A percentile compares a stretch with the other conserved stretches of the same genome.
Evolutionary conservation across 352 stramenopile genomes (phyloP).

Genomic region (Globisporangium nodosum): DNA sequence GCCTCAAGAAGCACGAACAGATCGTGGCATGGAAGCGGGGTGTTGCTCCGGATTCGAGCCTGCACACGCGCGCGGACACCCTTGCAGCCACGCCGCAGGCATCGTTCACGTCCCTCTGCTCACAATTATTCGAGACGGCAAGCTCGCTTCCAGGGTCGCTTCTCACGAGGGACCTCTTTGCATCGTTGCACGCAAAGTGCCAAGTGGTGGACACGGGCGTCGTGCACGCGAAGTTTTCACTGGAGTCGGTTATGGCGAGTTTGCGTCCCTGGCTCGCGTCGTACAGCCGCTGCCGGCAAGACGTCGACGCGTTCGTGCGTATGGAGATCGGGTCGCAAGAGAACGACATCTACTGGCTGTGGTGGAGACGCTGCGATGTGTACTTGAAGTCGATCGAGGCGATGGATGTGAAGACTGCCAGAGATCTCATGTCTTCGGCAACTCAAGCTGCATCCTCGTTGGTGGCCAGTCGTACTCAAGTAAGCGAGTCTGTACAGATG

Average conservation of each 20-base stretch:
- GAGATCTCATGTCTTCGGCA: slow-evolving; percentile 3
- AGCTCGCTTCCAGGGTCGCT: slow-evolving; percentile 4
- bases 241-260: slow-evolving; percentile 20
- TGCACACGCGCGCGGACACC: slow-evolving; percentile 1
- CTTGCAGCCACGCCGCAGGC: slow-evolving; percentile 2
- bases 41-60: slow-evolving; percentile 17
- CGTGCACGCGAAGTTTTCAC: slow-evolving; percentile 15
- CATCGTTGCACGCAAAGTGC: slow-evolving; percentile 23
- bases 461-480: background rate
- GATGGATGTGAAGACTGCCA: background rate
- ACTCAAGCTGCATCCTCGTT: background rate
- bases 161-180: slow-evolving; percentile 17
- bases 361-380: slow-evolving; percentile 27
- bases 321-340: slow-evolving; percentile 12
- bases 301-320: slow-evolving; percentile 32
- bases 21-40: slow-evolving; percentile 35
- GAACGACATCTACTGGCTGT: slow-evolving; percentile 45
- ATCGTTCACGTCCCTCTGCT: slow-evolving; percentile 22
- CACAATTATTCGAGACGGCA: slow-evolving; percentile 10
- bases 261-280: slow-evolving; percentile 34
- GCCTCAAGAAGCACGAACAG: slow-evolving; percentile 40
- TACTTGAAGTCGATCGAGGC: slow-evolving; percentile 2
- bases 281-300: slow-evolving; percentile 29
- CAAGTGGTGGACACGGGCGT: slow-evolving; percentile 29
- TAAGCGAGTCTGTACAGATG: slow-evolving; percentile 7